Percentiles rank a stretch among this genome's conserved stretches.
phyloP scores from a whole-genome alignment of 495 filamentous ascomycete species.

The Astrocystis sublimbata region DNA sequence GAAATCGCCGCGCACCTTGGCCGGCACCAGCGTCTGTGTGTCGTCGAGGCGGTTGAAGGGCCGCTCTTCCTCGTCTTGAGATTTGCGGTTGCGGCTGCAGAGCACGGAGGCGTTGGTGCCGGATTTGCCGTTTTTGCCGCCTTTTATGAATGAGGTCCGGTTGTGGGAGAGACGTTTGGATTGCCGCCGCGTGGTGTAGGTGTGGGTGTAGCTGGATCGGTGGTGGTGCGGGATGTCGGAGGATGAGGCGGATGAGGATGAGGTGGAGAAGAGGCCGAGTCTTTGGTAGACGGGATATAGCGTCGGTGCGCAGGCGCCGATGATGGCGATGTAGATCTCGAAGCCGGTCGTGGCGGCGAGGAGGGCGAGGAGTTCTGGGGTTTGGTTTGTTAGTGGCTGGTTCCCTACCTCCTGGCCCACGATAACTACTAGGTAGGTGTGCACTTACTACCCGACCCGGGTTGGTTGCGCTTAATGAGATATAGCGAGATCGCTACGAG shows the following conservation, averaged over 20 bases:
- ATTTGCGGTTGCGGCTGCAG: conserved; percentile 12
- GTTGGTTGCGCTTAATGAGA: not conserved
- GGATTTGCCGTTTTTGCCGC: not conserved
- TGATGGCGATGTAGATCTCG: conserved; percentile 16
- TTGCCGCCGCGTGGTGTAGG: too few relatives aligned
- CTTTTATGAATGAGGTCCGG: too few relatives aligned
- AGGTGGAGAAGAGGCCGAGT: not conserved
- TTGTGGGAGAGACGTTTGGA: not conserved
- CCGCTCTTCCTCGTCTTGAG: conserved; percentile 16
- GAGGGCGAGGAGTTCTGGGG: conserved; percentile 1
- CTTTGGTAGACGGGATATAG: conserved; percentile 8
- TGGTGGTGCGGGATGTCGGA: conserved; percentile 1
- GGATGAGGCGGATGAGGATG: too few relatives aligned
- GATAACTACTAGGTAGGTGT: too few relatives aligned
- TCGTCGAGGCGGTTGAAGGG: conserved; percentile 9
- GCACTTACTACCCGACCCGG: conserved; percentile 12
- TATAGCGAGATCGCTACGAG: conserved; percentile 6
- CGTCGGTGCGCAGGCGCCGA: conserved; percentile 14
- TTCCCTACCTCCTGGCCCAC: too few relatives aligned
- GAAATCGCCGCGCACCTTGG: conserved; percentile 13
- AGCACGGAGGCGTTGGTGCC: not conserved
- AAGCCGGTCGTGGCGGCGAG: conserved; percentile 5
- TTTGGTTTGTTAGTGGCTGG: not conserved
- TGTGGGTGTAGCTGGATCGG: conserved; percentile 11
- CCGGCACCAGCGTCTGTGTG: conserved; percentile 8